Base-by-base conservation (phyloP, 768 basidiomycete genomes). In the Boletus speciosus region DNA sequence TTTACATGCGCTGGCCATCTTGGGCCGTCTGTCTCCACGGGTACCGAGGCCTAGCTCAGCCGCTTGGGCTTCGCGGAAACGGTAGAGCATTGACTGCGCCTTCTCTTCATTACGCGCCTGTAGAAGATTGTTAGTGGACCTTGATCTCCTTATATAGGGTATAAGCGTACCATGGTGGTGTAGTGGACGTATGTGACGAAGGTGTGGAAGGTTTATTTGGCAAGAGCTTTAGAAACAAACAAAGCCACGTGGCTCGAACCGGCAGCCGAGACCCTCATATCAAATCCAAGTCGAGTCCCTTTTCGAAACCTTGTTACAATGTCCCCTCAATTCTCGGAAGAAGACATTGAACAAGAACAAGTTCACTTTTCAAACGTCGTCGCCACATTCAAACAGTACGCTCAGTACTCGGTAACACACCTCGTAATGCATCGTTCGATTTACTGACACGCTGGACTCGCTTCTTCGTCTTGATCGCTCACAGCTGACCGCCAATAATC, bases 31-130 rank as follows among this genome's bases (percentile, higher is more conserved):
- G 71, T 95, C 95, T 10, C 74, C 78, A 43, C 90, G 83, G 15
- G 89, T 87, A 34, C 89, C 88, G 23, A 99, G 81, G 36, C 96
- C 95, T 62, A 98, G 86, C 76, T 98, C 95, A 34, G 90, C 89
- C 0, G 93, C 94, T 68, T 99, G 96, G 42, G 92, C 90, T 74
- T 98, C 94, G 51, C 96, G 88, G 74, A 99, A 98, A 54, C 93
- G 90, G 69, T 93, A 92, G 31, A 93, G 79, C 89, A 92, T 93
- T 16, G 89, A 92, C 72, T 96, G 94, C 1, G 94, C 92, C 71
- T 98, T 99, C 73, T 98, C 96, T 71, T 94, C 90, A 87, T 98
- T 98, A 71, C 95, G 88, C 57, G 95, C 94, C 94, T 93, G 60
- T 3, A 5, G 0, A 37, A 1, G 2, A 4, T 31, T 25, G 11